Conservation (phyloP, 331 rosid genomes). For the Pyracantha coccinea region DNA sequence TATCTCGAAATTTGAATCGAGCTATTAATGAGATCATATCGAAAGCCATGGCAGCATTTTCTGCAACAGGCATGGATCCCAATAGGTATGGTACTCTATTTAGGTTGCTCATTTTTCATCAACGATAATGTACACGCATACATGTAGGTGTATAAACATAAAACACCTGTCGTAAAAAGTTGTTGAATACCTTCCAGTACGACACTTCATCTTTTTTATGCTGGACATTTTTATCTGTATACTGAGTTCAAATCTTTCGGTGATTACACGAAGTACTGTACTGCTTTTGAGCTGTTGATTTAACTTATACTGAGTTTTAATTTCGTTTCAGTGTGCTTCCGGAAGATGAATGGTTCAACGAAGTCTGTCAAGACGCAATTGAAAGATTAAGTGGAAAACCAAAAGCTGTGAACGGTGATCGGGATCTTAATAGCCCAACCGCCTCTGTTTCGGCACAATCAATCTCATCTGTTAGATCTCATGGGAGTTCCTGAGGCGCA, state of each 20-base stretch:
- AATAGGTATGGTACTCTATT: constrained; percentile 32
- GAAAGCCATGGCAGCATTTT: constrained; percentile 79
- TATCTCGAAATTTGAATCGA: constrained; percentile 79
- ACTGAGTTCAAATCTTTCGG: too few relatives aligned
- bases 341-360: constrained; percentile 93
- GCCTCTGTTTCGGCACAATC: constrained; percentile 98
- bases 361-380: constrained; percentile 73
- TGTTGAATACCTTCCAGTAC: not conserved
- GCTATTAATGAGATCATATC: constrained; percentile 83
- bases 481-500: constrained; percentile 59
- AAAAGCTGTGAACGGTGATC: constrained; percentile 68
- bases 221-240: not conserved
- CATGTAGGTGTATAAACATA: not conserved
- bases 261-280: not conserved
- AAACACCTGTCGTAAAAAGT: not conserved
- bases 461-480: constrained; percentile 88
- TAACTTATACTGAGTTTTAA: not conserved
- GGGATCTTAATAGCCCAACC: constrained; percentile 87
- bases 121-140: not conserved
- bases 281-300: not conserved
- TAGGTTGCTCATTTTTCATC: not conserved
- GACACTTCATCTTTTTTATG: not conserved
- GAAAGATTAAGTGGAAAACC: constrained; percentile 92
- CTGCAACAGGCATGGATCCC: constrained; percentile 94
- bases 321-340: constrained; percentile 58